Conservation (phyloP, 1,139 yeast genomes). For the Candida sojae region DNA sequence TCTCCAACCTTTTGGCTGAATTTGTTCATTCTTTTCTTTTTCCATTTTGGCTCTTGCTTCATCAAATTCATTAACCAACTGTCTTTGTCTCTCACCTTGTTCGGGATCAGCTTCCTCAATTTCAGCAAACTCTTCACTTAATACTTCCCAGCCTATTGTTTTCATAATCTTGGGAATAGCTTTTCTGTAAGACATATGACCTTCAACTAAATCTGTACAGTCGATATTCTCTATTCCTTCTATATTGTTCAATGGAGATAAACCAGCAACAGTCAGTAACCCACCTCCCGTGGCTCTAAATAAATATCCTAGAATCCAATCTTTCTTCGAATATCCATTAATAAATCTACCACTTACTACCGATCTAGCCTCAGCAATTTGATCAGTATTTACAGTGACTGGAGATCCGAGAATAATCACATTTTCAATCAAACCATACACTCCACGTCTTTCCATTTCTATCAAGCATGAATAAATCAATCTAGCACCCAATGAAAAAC, state of each 20-base stretch:
- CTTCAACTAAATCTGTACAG: constrained; percentile 83
- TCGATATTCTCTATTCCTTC: constrained; percentile 81
- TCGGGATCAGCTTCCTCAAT: constrained; percentile 97
- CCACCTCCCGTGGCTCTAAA: constrained; percentile 98
- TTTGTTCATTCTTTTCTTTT: constrained; percentile 31
- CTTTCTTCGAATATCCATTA: constrained; percentile 88
- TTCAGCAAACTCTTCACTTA: constrained; percentile 90
- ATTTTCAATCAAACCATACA: constrained; percentile 85
- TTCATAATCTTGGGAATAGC: constrained; percentile 83
- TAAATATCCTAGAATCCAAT: constrained; percentile 94
- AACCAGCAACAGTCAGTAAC: constrained; percentile 83
- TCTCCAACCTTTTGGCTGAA: constrained; percentile 51
- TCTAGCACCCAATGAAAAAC: constrained; percentile 93
- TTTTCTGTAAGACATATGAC: constrained; percentile 95
- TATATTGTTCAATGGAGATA: constrained; percentile 68
- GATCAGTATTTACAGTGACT: constrained; percentile 74
- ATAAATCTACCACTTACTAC: constrained; percentile 90
- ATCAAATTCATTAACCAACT: constrained; percentile 79
- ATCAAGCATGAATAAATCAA: constrained; percentile 87
- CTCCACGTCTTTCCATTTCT: constrained; percentile 84
- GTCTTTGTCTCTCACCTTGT: constrained; percentile 76
- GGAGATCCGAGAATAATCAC: constrained; percentile 92
- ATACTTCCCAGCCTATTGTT: constrained; percentile 73
- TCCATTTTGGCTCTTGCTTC: constrained; percentile 70
- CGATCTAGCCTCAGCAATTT: constrained; percentile 75